Evolutionary conservation across 176 grass and related monocot genomes (phyloP).

Genomic region (Saccharum officinarum): DNA sequence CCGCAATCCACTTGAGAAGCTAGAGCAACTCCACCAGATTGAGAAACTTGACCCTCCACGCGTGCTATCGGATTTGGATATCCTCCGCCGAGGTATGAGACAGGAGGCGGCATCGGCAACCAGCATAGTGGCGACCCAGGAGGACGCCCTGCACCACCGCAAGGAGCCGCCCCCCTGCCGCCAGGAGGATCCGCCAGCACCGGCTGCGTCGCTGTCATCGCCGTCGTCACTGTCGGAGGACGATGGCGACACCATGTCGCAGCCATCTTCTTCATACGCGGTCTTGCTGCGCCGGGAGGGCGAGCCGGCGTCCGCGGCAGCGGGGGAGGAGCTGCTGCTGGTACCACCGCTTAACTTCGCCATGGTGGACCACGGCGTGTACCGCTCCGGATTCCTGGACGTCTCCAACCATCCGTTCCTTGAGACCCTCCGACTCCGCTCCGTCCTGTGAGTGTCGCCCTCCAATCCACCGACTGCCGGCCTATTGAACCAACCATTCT

Average conservation of each 20-base stretch:
- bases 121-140: constrained; percentile 15
- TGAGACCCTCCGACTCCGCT: constrained; percentile 59
- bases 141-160: neutral
- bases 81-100: constrained; percentile 24
- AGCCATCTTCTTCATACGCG: too few species aligned
- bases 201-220: neutral
- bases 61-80: neutral
- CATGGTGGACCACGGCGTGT: constrained; percentile 76
- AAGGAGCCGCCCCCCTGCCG: neutral
- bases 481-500: too few species aligned
- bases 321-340: constrained; percentile 30
- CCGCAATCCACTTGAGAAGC: neutral
- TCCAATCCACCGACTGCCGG: too few species aligned
- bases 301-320: neutral
- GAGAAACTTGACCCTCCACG: too few species aligned
- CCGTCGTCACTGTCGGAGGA: neutral
- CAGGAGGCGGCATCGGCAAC: constrained; percentile 34
- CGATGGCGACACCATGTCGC: neutral
- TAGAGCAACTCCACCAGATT: too few species aligned
- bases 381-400: constrained; percentile 74
- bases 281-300: neutral
- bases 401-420: constrained; percentile 75
- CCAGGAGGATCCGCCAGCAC: neutral
- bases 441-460: constrained; percentile 56
- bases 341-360: constrained; percentile 52